phyloP scores from a whole-genome alignment of 345 rosid species.

The Turnera subulata region DNA sequence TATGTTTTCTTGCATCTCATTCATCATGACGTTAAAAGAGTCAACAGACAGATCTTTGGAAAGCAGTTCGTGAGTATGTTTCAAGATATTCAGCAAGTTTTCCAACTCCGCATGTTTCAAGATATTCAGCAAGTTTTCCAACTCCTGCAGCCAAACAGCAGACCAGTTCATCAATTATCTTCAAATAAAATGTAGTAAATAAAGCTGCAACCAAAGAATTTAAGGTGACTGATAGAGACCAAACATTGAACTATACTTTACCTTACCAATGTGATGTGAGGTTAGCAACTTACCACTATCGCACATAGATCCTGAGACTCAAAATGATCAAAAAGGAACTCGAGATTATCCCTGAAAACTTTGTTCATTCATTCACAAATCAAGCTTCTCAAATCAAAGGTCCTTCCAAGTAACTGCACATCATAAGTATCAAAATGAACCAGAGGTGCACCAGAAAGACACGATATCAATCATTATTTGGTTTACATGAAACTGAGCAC shows the following conservation, averaged over 20 bases:
- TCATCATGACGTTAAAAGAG: conserved; percentile 76
- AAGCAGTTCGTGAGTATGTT: conserved; percentile 75
- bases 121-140: conserved; percentile 76
- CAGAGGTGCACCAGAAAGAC: background rate
- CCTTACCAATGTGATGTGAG: too few species aligned
- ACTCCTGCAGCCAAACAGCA: conserved; percentile 55
- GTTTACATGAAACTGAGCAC: too few species aligned
- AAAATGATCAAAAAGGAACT: conserved; percentile 91
- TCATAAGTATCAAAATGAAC: conserved; percentile 6
- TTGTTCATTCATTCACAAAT: conserved; percentile 86
- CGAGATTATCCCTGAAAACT: conserved; percentile 91
- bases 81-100: conserved; percentile 67
- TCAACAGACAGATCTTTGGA: conserved; percentile 79
- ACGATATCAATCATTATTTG: too few species aligned
- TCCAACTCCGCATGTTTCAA: conserved; percentile 77
- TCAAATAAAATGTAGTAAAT: too few species aligned
- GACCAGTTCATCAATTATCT: background rate
- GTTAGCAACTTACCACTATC: conserved; percentile 54
- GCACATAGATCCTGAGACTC: conserved; percentile 98
- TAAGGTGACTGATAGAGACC: background rate
- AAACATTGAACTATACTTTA: background rate
- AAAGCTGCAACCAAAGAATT: too few species aligned
- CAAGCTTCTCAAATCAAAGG: conserved; percentile 81
- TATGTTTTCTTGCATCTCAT: conserved; percentile 94
- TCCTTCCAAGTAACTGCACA: conserved; percentile 88